Conservation (phyloP, 2,329 filamentous ascomycete species). For the Teratosphaeria epicoccoides region DNA sequence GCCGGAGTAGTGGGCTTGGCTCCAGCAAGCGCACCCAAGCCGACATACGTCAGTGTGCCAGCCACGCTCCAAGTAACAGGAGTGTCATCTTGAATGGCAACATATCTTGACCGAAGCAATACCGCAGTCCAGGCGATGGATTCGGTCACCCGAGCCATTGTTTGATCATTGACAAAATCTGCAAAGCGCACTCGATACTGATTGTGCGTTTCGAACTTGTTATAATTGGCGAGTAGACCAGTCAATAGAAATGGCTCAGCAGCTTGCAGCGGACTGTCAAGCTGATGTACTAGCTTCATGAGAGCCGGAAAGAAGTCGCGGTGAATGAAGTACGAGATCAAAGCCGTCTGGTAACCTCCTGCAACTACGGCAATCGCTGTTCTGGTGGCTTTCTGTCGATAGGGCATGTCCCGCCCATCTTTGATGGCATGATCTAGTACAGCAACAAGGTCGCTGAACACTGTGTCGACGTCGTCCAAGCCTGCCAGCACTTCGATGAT, state of each 20-base stretch:
- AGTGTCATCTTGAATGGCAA: constrained; percentile 79
- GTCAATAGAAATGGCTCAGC: constrained; percentile 68
- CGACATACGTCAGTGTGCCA: constrained; percentile 72
- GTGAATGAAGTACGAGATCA: constrained; percentile 91
- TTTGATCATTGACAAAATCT: constrained; percentile 86
- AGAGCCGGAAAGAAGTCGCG: constrained; percentile 70
- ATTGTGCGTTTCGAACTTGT: constrained; percentile 98
- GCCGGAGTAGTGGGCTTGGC: constrained; percentile 48
- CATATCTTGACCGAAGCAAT: constrained; percentile 60
- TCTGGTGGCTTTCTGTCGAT: constrained; percentile 70
- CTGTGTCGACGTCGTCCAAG: constrained; percentile 72
- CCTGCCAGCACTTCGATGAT: constrained; percentile 84
- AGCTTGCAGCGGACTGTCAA: constrained; percentile 51
- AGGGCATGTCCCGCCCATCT: constrained; percentile 57
- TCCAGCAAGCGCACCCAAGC: constrained; percentile 61
- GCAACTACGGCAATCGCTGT: constrained; percentile 75
- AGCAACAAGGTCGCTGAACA: constrained; percentile 81
- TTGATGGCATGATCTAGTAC: constrained; percentile 74
- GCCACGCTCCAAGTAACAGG: constrained; percentile 82
- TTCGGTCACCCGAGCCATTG: constrained; percentile 70
- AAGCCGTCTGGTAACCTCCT: constrained; percentile 89
- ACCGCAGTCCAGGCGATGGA: constrained; percentile 65
- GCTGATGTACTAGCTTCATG: constrained; percentile 73
- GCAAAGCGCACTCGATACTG: constrained; percentile 85
- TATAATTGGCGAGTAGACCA: constrained; percentile 88